Evolutionary conservation across 768 basidiomycete species (phyloP), one percentile per base, ranked within the genome.

Genomic region (Pisolithus tinctorius): DNA sequence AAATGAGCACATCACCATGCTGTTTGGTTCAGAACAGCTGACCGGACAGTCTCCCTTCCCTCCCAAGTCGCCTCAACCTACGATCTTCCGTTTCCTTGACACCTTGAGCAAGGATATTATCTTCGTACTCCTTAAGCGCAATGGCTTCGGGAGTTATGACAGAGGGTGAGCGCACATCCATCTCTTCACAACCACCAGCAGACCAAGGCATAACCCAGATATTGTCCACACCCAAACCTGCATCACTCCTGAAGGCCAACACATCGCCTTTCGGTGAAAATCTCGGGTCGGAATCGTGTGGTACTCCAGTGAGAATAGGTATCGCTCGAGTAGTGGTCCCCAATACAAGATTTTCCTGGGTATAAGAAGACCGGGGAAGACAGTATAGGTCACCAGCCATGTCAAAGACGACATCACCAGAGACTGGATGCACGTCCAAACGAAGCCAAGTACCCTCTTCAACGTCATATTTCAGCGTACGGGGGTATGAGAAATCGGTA

Each of bases 341-440:
- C 36, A 3, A 38, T 1, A 61, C 34, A 42, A 62, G 53, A 37
- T 63, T 67, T 37, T 69, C 68, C 13, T 58, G 38, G 9, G 61
- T 52, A 53, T 74, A 75, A 16, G 70, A 61, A 47, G 53, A 27
- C 0, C 74, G 77, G 23, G 84, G 77, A 42, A 88, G 71, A 58
- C 86, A 88, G 63, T 86, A 88, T 27, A 88, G 61, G 60, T 88
- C 84, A 3, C 86, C 86, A 6, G 82, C 65, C 77, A 88, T 84
- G 62, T 86, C 86, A 50, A 86, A 88, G 6, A 86, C 74, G 42
- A 88, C 76, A 56, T 88, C 86, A 11, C 86, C 84, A 2, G 78
- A 75, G 48, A 69, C 67, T n/a, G 83, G 83, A 54, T 85, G 80
- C 1, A 86, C 84, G 59, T 87, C 86, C 29, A 88, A 75, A 10